Conservation (phyloP, 1,284 basidiomycete genomes). For the Peniophora sp. region DNA sequence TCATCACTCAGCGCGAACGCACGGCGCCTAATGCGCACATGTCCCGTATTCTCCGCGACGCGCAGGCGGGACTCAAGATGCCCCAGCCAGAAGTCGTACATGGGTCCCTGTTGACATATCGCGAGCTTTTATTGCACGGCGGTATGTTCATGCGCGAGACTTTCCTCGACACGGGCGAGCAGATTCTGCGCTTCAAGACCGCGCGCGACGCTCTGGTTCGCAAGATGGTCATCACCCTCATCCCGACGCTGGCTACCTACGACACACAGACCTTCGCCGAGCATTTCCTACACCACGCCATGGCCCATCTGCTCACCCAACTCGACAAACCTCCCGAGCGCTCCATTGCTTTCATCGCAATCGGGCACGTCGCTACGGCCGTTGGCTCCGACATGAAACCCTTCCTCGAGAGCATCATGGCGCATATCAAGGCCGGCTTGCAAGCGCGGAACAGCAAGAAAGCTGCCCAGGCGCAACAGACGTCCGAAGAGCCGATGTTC, state of each 20-base stretch:
- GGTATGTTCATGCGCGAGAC: constrained; percentile 95
- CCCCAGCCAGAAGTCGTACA: constrained; percentile 83
- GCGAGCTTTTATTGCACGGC: constrained; percentile 87
- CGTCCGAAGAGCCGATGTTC: constrained; percentile 93
- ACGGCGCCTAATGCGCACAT: constrained; percentile 64
- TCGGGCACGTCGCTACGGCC: constrained; percentile 90
- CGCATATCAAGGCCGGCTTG: constrained; percentile 84
- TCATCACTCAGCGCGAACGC: constrained; percentile 68
- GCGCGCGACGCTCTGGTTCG: constrained; percentile 83
- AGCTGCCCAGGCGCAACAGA: constrained; percentile 35
- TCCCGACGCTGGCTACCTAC: constrained; percentile 91
- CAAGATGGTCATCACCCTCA: constrained; percentile 89
- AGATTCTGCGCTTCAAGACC: constrained; percentile 84
- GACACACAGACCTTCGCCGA: constrained; percentile 88
- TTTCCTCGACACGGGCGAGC: constrained; percentile 85
- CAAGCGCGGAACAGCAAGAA: constrained; percentile 79
- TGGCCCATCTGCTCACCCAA: constrained; percentile 85
- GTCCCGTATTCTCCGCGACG: constrained; percentile 80
- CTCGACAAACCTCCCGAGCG: constrained; percentile 88
- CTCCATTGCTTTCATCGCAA: constrained; percentile 91
- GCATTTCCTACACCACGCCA: constrained; percentile 84
- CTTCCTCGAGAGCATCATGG: constrained; percentile 90
- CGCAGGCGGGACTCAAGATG: constrained; percentile 80
- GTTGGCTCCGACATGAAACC: constrained; percentile 94
- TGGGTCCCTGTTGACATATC: constrained; percentile 88